phyloP scores from a whole-genome alignment of 2,329 filamentous ascomycete genomes.

The Aspergillus chevalieri region DNA sequence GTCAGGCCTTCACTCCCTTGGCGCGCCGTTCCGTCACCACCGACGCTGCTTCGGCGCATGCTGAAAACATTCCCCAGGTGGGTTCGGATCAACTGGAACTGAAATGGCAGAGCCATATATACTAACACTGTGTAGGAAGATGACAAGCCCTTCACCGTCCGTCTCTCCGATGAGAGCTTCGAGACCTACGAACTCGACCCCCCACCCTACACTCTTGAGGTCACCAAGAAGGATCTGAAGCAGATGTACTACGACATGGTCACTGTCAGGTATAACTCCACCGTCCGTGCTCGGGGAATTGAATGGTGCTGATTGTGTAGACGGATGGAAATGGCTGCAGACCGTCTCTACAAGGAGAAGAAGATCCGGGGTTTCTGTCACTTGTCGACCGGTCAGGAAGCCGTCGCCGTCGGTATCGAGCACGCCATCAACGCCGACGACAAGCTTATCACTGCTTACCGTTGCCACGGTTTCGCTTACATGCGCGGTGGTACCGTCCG shows the following conservation, averaged over 20 bases:
- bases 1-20: conserved; percentile 40
- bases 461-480: conserved; percentile 95
- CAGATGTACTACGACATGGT: conserved; percentile 99
- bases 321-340: conserved; percentile 99
- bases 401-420: conserved; percentile 93
- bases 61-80: conserved; percentile 71
- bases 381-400: conserved; percentile 95
- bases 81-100: conserved; percentile 32
- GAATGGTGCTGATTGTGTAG: conserved; percentile 41
- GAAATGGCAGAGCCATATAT: conserved; percentile 16
- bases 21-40: conserved; percentile 79
- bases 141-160: conserved; percentile 86
- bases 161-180: conserved; percentile 96
- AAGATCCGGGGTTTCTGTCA: conserved; percentile 99
- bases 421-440: conserved; percentile 87
- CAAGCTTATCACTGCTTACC: conserved; percentile 95
- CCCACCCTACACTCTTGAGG: conserved; percentile 82
- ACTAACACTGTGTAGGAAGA: conserved; percentile 61
- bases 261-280: conserved; percentile 62
- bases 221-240: conserved; percentile 97
- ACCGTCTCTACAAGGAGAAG: conserved; percentile 99
- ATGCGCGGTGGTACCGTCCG: conserved; percentile 91
- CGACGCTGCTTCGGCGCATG: conserved; percentile 85
- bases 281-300: conserved; percentile 19
- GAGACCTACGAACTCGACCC: conserved; percentile 99